A percentile compares a stretch with the other conserved stretches of the same genome.
phyloP scores from a whole-genome alignment of 1,284 basidiomycete genomes.

The Melampsora larici-populina region DNA sequence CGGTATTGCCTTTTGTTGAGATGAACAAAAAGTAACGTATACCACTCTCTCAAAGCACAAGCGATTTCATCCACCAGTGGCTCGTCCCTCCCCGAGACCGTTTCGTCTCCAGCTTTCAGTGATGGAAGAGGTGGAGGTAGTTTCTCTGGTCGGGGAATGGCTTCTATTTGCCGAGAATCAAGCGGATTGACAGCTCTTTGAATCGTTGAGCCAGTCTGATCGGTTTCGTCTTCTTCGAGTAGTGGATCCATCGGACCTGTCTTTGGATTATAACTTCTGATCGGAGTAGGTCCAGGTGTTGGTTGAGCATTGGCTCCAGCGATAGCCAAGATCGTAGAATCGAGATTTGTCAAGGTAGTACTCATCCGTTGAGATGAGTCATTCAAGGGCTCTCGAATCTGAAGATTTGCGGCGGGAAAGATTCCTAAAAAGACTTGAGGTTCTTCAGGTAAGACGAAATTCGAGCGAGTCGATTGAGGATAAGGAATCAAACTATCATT shows the following conservation, averaged over 20 bases:
- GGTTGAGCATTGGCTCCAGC: constrained; percentile 44
- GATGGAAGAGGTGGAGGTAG: constrained; percentile 86
- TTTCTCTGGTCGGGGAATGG: constrained; percentile 57
- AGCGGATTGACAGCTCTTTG: background rate
- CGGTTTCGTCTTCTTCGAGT: constrained; percentile 68
- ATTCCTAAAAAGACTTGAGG: constrained; percentile 89
- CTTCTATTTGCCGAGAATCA: background rate
- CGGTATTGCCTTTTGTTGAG: constrained; percentile 82
- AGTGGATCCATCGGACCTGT: constrained; percentile 61
- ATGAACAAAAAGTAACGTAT: constrained; percentile 71
- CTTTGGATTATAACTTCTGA: constrained; percentile 40
- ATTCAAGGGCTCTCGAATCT: constrained; percentile 79
- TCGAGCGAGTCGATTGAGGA: constrained; percentile 46
- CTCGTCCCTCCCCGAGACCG: constrained; percentile 71
- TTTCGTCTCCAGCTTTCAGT: constrained; percentile 87
- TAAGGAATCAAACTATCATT: constrained; percentile 44
- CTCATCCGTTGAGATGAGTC: constrained; percentile 82
- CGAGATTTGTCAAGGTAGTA: constrained; percentile 58
- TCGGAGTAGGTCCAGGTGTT: constrained; percentile 23
- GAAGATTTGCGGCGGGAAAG: constrained; percentile 86
- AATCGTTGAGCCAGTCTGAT: background rate
- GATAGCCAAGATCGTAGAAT: constrained; percentile 38
- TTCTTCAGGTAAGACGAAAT: constrained; percentile 53
- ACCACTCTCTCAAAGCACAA: constrained; percentile 77
- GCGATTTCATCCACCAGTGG: constrained; percentile 97